A percentile compares a stretch with the other conserved stretches of the same genome.
Evolutionary conservation across 2,329 filamentous ascomycete species (phyloP).

Genomic region (Colletotrichum sansevieriae): DNA sequence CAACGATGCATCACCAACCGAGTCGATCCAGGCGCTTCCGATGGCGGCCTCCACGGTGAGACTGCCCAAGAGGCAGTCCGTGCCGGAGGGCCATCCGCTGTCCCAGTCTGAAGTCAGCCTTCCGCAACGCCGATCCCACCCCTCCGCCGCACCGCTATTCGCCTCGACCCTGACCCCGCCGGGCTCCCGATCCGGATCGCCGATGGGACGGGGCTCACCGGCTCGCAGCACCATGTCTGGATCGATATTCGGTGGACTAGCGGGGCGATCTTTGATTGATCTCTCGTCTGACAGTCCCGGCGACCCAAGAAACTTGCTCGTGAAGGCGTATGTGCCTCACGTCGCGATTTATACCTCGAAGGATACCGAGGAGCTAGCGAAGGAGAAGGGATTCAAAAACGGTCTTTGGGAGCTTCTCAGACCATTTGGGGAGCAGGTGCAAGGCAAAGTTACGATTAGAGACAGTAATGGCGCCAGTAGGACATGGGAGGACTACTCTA

Average conservation of each 20-base stretch:
- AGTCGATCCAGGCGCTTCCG: conserved; percentile 78
- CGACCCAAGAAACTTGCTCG: conserved; percentile 75
- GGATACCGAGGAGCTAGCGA: conserved; percentile 85
- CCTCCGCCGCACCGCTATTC: conserved; percentile 72
- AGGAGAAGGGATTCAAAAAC: conserved; percentile 84
- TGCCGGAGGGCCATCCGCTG: conserved; percentile 60
- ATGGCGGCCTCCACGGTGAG: conserved; percentile 71
- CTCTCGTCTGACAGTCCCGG: conserved; percentile 60
- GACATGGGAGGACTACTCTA: conserved; percentile 88
- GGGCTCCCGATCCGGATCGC: conserved; percentile 76
- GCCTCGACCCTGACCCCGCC: conserved; percentile 76
- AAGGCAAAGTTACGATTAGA: conserved; percentile 89
- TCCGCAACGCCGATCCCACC: conserved; percentile 66
- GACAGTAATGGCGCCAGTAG: conserved; percentile 90
- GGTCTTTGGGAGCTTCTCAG: conserved; percentile 88
- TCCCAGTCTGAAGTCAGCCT: conserved; percentile 67
- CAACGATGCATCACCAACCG: conserved; percentile 73
- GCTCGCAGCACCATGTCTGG: conserved; percentile 66
- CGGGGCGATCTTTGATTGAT: conserved; percentile 60
- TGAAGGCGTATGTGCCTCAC: conserved; percentile 89
- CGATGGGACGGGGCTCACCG: conserved; percentile 70
- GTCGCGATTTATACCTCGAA: conserved; percentile 88
- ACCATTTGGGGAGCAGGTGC: conserved; percentile 89
- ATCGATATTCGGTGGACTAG: conserved; percentile 67
- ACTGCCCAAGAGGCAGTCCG: conserved; percentile 72